A percentile compares a stretch with the other conserved stretches of the same genome.
Conservation (phyloP, 2,329 filamentous ascomycete species). For the Ophioceras dolichostomum region DNA sequence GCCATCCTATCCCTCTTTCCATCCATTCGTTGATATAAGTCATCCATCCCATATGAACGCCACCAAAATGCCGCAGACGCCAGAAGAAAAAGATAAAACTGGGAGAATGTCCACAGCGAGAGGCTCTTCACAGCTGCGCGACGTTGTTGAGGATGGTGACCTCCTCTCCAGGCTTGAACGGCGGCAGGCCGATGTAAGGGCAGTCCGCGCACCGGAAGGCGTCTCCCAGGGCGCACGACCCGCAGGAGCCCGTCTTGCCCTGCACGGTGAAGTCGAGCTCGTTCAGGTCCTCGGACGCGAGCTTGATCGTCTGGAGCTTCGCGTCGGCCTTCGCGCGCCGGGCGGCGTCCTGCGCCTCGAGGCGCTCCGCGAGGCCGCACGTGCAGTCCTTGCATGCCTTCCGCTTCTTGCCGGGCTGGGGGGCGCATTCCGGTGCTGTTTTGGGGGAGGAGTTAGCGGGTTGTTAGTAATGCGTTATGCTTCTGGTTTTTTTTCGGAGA, state of each 20-base stretch:
- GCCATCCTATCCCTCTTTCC: too few relatives aligned
- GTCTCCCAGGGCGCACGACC: conserved; percentile 87
- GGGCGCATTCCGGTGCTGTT: conserved; percentile 69
- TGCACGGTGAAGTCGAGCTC: conserved; percentile 97
- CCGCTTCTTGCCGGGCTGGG: conserved; percentile 77
- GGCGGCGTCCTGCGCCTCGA: conserved; percentile 68
- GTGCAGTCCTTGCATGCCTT: conserved; percentile 97
- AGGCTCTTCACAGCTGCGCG: conserved; percentile 54
- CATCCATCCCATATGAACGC: too few relatives aligned
- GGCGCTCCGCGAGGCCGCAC: conserved; percentile 75
- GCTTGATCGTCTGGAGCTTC: conserved; percentile 41
- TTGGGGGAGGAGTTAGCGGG: neutral
- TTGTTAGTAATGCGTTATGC: too few relatives aligned
- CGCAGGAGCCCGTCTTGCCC: conserved; percentile 90
- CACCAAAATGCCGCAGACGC: too few relatives aligned
- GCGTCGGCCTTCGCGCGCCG: conserved; percentile 19
- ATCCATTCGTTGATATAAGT: too few relatives aligned
- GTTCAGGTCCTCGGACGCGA: conserved; percentile 65
- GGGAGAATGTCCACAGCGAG: too few relatives aligned
- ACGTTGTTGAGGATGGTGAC: conserved; percentile 78
- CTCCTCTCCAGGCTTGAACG: conserved; percentile 96
- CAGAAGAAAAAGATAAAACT: too few relatives aligned
- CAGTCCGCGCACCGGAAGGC: conserved; percentile 65
- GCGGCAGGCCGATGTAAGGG: conserved; percentile 82
- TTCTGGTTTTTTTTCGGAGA: conserved; percentile 14